Evolutionary conservation across 2,329 filamentous ascomycete species (phyloP).

Genomic region (Pseudogymnoascus sp.): DNA sequence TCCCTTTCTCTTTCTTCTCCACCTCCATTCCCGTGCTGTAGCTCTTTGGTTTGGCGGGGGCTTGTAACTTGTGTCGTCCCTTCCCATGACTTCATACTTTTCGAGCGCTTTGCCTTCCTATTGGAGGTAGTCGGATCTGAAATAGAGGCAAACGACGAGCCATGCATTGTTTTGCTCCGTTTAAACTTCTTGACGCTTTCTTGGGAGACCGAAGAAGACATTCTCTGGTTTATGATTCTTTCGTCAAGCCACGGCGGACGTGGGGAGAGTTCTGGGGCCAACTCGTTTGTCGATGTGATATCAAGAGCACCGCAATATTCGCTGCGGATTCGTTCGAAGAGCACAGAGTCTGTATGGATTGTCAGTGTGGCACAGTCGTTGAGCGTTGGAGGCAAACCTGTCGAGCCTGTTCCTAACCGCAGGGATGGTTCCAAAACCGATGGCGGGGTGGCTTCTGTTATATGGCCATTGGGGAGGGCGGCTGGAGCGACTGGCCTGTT

Average conservation of each 20-base stretch:
- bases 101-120: conserved; percentile 4
- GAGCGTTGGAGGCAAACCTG: not conserved
- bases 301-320: not conserved
- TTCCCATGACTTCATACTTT: conserved; percentile 5
- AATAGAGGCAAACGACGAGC: conserved; percentile 4
- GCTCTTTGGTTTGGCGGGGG: not conserved
- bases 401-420: conserved; percentile 8
- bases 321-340: conserved; percentile 10
- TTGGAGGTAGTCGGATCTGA: not conserved
- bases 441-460: not conserved
- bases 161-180: conserved; percentile 8
- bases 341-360: conserved; percentile 5
- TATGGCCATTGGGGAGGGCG: not conserved
- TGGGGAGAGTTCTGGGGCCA: not conserved
- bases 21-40: not conserved
- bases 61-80: conserved; percentile 6
- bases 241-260: conserved; percentile 1
- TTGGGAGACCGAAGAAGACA: conserved; percentile 6
- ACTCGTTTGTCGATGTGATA: not conserved
- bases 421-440: not conserved
- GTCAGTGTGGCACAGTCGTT: not conserved
- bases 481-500: not conserved
- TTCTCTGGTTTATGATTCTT: conserved; percentile 7
- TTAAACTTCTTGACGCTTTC: not conserved
- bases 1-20: not conserved